Base-by-base conservation (phyloP, 179 eudicot genomes). In the Silene vulgaris region DNA sequence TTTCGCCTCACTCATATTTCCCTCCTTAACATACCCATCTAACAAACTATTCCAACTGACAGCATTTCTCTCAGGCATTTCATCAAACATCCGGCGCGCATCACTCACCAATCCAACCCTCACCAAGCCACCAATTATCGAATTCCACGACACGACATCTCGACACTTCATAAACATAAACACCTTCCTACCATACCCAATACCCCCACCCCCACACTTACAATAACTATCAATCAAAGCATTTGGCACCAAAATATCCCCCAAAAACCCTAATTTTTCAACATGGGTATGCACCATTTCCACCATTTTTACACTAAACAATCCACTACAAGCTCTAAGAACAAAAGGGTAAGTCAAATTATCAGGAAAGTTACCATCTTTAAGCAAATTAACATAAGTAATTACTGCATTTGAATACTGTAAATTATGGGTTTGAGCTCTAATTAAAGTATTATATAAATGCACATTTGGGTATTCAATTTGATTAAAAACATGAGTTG, bases 141-240 rank as follows among this genome's bases (percentile, higher is more conserved):
- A 77, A 72, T 78, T 78, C 80, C 80, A 78, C 29, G 80, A 64
- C 45, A 78, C 76, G 32, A 72, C 32, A 35, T 78, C 80, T 56
- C 72, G 40, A 54, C n/a, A 32, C 65, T 72, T 29, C 80, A 78
- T 78, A 8, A 32, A 32, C 76, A 63, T 16, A 64, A 78, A 78
- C 80, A 78, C 52, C 72, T 59, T 78, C 73, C 28, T 78, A 56
- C 54, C 80, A 65, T 37, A 13, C 11, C 43, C 45, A 64, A 78
- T 20, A 30, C 80, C 80, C 45, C 45, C 48, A 0, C 57, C 60
- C 4, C 80, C 80, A 78, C 76, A 78, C 72, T 78, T 78, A 21
- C 80, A 78, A n/a, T 78, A 78, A 65, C 76, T 78, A 78, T 73
- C 72, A 78, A 78, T 72, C 73, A 78, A 78, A 0, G 80, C 74